Percentiles rank a stretch among this genome's conserved stretches.
These are phyloP conservation scores for Sporothrix brunneoviolacea DNA, from an alignment of 2,329 filamentous ascomycete species.

Conservation along the genomic window DNA sequence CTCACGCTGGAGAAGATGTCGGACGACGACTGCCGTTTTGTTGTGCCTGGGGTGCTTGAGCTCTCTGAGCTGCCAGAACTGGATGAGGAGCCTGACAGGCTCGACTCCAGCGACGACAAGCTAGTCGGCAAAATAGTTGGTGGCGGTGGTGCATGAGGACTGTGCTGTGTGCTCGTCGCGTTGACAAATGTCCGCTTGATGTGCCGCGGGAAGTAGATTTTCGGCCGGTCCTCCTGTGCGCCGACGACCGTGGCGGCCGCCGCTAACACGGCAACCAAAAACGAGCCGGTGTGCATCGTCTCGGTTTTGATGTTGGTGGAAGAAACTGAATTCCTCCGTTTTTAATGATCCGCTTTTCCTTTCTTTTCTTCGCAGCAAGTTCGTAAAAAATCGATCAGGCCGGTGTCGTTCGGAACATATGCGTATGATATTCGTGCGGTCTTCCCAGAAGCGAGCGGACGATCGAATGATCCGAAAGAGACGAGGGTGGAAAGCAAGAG, in stretches of 20 bases:
- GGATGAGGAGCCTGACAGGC: not conserved
- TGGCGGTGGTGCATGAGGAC: slow-evolving; percentile 22
- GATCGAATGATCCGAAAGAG: slow-evolving; percentile 9
- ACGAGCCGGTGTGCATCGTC: slow-evolving; percentile 43
- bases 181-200: slow-evolving; percentile 47
- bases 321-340: not conserved
- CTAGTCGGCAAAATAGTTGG: slow-evolving; percentile 16
- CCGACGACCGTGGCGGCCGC: slow-evolving; percentile 39
- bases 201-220: slow-evolving; percentile 52
- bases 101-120: slow-evolving; percentile 5
- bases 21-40: slow-evolving; percentile 17
- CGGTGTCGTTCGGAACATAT: slow-evolving; percentile 6
- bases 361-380: not conserved
- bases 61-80: not conserved
- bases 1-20: slow-evolving; percentile 11
- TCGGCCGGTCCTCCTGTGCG: slow-evolving; percentile 39
- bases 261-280: slow-evolving; percentile 44
- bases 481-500: slow-evolving; percentile 1
- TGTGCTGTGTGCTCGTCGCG: slow-evolving; percentile 31
- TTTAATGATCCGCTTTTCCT: not conserved
- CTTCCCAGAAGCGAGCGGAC: slow-evolving; percentile 14
- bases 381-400: slow-evolving; percentile 3
- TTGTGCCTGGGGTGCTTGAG: slow-evolving; percentile 13
- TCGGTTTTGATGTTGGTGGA: not conserved
- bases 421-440: not conserved